Evolutionary conservation across 768 basidiomycete species (phyloP).

Genomic region (Thelephora ganbajun): DNA sequence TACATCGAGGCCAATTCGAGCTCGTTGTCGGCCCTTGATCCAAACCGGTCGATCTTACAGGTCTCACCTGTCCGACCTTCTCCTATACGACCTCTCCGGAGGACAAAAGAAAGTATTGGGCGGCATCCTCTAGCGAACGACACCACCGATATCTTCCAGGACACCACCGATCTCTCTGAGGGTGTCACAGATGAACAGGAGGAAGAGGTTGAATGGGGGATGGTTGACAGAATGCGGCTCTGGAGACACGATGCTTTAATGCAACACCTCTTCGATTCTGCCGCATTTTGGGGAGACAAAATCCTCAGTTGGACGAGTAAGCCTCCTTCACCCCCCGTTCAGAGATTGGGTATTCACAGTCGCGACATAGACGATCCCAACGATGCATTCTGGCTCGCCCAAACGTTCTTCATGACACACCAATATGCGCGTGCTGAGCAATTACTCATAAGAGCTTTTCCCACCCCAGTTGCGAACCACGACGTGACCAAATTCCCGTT

Average conservation of each 20-base stretch:
- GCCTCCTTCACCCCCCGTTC: conserved; percentile 6
- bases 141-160: conserved; percentile 63
- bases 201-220: conserved; percentile 61
- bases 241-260: conserved; percentile 98
- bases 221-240: conserved; percentile 89
- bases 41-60: conserved; percentile 65
- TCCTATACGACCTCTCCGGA: conserved; percentile 36
- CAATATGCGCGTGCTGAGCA: conserved; percentile 92
- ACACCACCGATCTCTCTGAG: conserved; percentile 33
- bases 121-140: conserved; percentile 70
- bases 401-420: conserved; percentile 91
- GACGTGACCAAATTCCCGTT: conserved; percentile 15
- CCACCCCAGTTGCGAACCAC: conserved; percentile 25
- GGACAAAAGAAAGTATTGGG: conserved; percentile 31
- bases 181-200: conserved; percentile 37
- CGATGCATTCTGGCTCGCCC: conserved; percentile 98
- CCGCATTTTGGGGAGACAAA: conserved; percentile 98
- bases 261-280: conserved; percentile 96
- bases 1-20: conserved; percentile 53
- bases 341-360: neutral
- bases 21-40: conserved; percentile 56
- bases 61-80: conserved; percentile 61
- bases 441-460: conserved; percentile 79
- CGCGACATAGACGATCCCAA: conserved; percentile 68
- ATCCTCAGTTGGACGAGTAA: conserved; percentile 90